Percentiles rank a stretch among this genome's conserved stretches.
Conservation (phyloP, 495 filamentous ascomycete species). For the Bombardia bombarda region DNA sequence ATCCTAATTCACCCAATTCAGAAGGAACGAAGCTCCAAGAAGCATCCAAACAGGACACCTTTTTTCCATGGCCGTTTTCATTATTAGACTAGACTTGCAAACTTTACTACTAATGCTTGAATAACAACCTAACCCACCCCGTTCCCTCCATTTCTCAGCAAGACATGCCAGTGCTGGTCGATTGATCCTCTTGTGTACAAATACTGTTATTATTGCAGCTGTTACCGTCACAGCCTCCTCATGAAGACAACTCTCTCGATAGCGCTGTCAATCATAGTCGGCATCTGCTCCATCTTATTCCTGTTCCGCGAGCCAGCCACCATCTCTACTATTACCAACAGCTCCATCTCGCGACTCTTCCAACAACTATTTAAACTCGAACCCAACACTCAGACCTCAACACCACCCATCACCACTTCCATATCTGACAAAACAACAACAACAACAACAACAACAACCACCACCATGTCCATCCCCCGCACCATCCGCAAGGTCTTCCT, state of each 20-base stretch:
- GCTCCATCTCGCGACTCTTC: neutral
- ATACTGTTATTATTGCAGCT: neutral
- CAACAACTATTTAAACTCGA: too few relatives aligned
- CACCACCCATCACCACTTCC: neutral
- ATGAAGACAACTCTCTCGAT: too few relatives aligned
- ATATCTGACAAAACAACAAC: conserved; percentile 1
- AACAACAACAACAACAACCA: conserved; percentile 4
- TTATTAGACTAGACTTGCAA: too few relatives aligned
- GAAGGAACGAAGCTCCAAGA: neutral
- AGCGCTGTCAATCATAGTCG: too few relatives aligned
- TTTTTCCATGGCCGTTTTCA: neutral
- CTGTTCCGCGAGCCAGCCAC: neutral
- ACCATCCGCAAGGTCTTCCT: conserved; percentile 74
- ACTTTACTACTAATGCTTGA: too few relatives aligned
- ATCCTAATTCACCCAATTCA: neutral
- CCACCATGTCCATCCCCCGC: conserved; percentile 60
- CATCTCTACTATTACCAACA: neutral
- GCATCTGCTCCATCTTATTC: too few relatives aligned
- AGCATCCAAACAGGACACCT: neutral
- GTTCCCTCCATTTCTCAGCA: neutral
- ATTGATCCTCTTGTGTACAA: neutral
- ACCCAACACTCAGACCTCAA: too few relatives aligned
- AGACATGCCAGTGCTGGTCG: too few relatives aligned
- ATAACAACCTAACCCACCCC: too few relatives aligned
- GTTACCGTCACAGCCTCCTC: too few relatives aligned